These are phyloP conservation scores for Leishmania turanica DNA, from an alignment of 208 protist genomes.

Conservation along the genomic window DNA sequence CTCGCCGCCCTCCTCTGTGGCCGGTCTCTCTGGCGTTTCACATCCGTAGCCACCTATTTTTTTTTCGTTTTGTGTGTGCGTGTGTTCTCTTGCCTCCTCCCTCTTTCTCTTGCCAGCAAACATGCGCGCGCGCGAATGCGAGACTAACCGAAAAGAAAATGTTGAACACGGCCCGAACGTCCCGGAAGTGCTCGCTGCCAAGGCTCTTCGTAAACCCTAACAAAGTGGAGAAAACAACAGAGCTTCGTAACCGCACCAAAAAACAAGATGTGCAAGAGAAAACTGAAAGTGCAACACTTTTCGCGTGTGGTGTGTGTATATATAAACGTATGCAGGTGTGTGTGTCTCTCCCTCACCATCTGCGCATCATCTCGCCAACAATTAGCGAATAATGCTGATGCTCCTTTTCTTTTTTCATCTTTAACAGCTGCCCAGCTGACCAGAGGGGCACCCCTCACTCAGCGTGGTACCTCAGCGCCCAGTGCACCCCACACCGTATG, in stretches of 20 bases:
- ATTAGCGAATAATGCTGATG: background rate
- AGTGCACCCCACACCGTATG: too few species aligned
- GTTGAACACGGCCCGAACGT: background rate
- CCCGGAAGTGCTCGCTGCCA: background rate
- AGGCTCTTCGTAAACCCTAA: background rate
- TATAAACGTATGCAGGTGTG: background rate
- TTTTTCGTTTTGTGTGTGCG: background rate
- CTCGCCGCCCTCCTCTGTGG: background rate
- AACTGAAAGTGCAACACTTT: background rate
- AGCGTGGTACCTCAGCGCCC: background rate
- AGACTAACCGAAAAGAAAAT: background rate
- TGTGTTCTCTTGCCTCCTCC: background rate
- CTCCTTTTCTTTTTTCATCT: background rate
- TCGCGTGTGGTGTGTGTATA: background rate
- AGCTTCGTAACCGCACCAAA: background rate
- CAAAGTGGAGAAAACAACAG: background rate
- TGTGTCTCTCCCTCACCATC: background rate
- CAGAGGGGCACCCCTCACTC: background rate
- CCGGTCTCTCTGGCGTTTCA: background rate
- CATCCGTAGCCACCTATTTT: background rate
- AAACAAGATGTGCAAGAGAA: background rate
- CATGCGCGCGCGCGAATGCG: background rate
- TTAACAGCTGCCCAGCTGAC: background rate
- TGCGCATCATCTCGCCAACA: too few species aligned
- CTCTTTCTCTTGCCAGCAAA: background rate